phyloP scores from a whole-genome alignment of 768 basidiomycete genomes.

The Rhizopogon vinicolor region DNA sequence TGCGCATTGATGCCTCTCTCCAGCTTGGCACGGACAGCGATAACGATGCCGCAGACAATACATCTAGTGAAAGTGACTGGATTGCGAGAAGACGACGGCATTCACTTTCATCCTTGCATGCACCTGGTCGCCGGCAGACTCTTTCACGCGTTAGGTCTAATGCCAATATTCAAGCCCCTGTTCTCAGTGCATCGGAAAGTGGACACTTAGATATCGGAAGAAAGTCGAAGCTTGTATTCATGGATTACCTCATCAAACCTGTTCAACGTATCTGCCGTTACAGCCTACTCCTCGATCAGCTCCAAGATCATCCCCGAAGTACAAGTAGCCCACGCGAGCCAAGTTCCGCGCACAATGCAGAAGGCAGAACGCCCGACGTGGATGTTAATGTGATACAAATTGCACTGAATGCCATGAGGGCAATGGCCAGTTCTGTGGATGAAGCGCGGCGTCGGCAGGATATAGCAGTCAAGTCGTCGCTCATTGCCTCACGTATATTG shows the following conservation, averaged over 20 bases:
- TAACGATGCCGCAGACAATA: constrained; percentile 2
- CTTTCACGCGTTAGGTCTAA: constrained; percentile 27
- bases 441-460: constrained; percentile 72
- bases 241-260: constrained; percentile 96
- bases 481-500: constrained; percentile 64
- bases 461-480: constrained; percentile 56
- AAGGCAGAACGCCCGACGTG: not conserved
- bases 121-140: constrained; percentile 33
- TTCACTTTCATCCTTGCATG: constrained; percentile 51
- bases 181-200: constrained; percentile 23
- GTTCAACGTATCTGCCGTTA: constrained; percentile 95
- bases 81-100: constrained; percentile 37
- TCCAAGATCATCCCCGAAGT: constrained; percentile 27
- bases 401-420: constrained; percentile 68
- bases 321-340: constrained; percentile 1
- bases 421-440: constrained; percentile 73
- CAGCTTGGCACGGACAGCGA: constrained; percentile 8
- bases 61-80: constrained; percentile 4
- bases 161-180: constrained; percentile 27
- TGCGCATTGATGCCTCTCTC: constrained; percentile 19
- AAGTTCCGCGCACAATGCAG: not conserved
- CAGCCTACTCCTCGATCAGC: constrained; percentile 80
- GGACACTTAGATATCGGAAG: constrained; percentile 24
- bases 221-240: constrained; percentile 50
- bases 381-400: constrained; percentile 22